phyloP scores from a whole-genome alignment of 2,329 filamentous ascomycete species.

The Colletotrichum tropicale region DNA sequence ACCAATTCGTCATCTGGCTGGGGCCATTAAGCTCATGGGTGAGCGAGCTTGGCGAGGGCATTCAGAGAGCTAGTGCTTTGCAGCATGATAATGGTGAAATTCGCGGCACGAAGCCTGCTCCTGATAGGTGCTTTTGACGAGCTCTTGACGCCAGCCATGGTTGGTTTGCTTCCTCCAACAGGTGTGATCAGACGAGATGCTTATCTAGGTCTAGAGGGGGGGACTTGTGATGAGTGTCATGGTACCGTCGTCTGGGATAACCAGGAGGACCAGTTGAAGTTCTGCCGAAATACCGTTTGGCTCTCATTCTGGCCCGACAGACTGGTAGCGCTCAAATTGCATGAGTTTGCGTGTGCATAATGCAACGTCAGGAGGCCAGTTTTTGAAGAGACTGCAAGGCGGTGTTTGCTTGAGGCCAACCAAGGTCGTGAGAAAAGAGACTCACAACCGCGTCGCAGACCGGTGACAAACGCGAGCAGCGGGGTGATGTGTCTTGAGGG shows the following conservation, averaged over 20 bases:
- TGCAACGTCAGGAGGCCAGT: background rate
- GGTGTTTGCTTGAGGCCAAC: background rate
- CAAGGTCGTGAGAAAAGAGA: background rate
- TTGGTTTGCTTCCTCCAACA: background rate
- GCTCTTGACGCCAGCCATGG: background rate
- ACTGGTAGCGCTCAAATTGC: slow-evolving; percentile 34
- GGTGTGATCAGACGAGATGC: background rate
- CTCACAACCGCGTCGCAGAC: background rate
- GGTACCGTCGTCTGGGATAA: background rate
- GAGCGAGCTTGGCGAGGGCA: background rate
- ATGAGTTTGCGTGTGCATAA: slow-evolving; percentile 20
- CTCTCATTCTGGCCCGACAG: slow-evolving; percentile 24
- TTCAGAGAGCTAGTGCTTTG: background rate
- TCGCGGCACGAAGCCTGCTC: background rate
- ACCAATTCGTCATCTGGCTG: background rate
- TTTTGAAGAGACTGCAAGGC: background rate
- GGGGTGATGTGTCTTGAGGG: slow-evolving; percentile 7
- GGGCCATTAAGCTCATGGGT: background rate
- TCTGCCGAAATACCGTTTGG: background rate
- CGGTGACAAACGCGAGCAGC: slow-evolving; percentile 12
- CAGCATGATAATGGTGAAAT: background rate
- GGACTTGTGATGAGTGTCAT: background rate
- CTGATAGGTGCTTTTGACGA: background rate
- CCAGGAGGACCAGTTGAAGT: background rate
- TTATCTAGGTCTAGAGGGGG: background rate